phyloP scores from a whole-genome alignment of 306 rosid species.

The Malus orientalis region DNA sequence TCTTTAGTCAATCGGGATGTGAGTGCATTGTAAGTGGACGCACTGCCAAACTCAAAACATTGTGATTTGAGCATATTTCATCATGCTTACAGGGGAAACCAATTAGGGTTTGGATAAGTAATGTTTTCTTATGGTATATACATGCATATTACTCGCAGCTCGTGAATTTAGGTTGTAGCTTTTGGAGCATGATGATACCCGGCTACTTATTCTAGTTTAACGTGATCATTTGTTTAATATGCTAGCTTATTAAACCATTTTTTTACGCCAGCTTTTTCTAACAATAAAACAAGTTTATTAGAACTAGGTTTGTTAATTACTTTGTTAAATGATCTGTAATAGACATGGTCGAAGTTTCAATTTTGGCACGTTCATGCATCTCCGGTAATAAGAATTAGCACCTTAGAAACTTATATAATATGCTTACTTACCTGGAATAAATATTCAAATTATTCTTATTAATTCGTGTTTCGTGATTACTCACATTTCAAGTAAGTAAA shows the following conservation, averaged over 20 bases:
- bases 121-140: not conserved
- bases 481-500: too few relatives aligned
- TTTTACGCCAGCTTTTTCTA: not conserved
- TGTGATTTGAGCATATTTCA: not conserved
- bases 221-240: slow-evolving; percentile 7
- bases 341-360: too few relatives aligned
- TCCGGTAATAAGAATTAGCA: too few relatives aligned
- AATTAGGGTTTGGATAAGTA: not conserved
- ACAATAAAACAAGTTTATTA: not conserved
- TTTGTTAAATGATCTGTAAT: too few relatives aligned
- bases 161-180: slow-evolving; percentile 41
- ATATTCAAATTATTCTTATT: too few relatives aligned
- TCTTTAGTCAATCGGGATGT: slow-evolving; percentile 30
- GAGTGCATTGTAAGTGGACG: slow-evolving; percentile 52
- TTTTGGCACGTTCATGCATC: too few relatives aligned
- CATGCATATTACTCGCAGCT: slow-evolving; percentile 15
- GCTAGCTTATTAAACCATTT: not conserved
- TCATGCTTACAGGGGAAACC: slow-evolving; percentile 18
- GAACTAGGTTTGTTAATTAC: not conserved
- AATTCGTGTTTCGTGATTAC: too few relatives aligned
- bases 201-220: not conserved
- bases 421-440: too few relatives aligned
- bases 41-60: not conserved
- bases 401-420: too few relatives aligned
- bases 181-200: not conserved